phyloP scores from a whole-genome alignment of 331 rosid genomes.

The Malus hybrid region DNA sequence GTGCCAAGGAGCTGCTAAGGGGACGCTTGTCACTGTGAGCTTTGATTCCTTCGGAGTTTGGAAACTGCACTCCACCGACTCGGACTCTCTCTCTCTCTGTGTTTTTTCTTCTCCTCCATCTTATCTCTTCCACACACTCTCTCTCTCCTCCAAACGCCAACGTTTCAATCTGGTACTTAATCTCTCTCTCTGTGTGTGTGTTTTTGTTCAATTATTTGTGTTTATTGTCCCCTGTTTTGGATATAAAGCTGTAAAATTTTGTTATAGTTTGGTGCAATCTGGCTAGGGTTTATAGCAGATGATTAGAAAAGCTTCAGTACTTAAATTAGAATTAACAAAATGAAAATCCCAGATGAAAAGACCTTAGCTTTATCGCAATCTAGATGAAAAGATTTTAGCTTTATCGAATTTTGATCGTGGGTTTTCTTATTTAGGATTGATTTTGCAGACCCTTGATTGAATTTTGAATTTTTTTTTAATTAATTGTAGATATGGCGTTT shows the following conservation, averaged over 20 bases:
- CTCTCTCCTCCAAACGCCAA: not conserved
- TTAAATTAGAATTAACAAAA: not conserved
- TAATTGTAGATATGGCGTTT: conserved; percentile 51
- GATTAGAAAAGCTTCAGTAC: not conserved
- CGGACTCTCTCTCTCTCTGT: not conserved
- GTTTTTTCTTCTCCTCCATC: not conserved
- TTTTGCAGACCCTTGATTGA: not conserved
- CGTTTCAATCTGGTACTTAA: conserved; percentile 21
- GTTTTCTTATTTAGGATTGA: not conserved
- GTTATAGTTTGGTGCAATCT: conserved; percentile 6
- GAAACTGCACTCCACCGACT: conserved; percentile 38
- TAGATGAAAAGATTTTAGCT: conserved; percentile 8
- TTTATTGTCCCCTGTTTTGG: not conserved
- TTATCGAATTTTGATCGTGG: conserved; percentile 12
- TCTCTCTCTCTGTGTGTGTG: not conserved
- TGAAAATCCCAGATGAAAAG: not conserved
- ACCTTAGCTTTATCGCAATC: conserved; percentile 13
- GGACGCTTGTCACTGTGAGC: conserved; percentile 24
- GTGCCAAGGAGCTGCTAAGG: conserved; percentile 6
- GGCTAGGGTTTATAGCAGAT: conserved; percentile 20
- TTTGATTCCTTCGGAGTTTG: conserved; percentile 8
- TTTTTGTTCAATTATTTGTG: not conserved
- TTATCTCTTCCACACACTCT: not conserved
- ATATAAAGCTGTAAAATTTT: not conserved
- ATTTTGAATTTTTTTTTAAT: not conserved